A percentile compares a stretch with the other conserved stretches of the same genome.
phyloP scores from a whole-genome alignment of 2,329 filamentous ascomycete species.

The Colletotrichum spinosum region DNA sequence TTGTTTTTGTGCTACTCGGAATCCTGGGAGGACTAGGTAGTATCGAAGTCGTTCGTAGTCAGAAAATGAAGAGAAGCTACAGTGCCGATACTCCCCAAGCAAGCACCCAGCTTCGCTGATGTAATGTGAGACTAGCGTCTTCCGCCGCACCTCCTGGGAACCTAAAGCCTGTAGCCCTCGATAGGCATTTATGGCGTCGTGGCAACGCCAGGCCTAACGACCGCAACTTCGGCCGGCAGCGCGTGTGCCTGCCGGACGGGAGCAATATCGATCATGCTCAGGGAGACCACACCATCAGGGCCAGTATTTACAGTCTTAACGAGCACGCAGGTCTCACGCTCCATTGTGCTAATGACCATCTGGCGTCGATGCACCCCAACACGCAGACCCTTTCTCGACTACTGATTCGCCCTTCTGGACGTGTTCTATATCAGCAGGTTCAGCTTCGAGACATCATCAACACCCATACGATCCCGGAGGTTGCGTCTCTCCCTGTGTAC shows the following conservation, averaged over 20 bases:
- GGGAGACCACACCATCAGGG: conserved; percentile 27
- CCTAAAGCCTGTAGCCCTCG: conserved; percentile 14
- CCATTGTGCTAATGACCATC: conserved; percentile 27
- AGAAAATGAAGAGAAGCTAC: no score
- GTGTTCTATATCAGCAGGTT: background rate
- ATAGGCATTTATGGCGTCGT: conserved; percentile 6
- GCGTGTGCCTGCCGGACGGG: conserved; percentile 32
- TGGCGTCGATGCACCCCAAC: conserved; percentile 14
- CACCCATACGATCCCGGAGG: no score
- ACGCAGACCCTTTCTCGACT: conserved; percentile 2
- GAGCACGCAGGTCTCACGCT: conserved; percentile 35
- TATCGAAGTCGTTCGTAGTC: no score
- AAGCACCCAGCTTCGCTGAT: conserved; percentile 26
- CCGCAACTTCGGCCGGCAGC: conserved; percentile 23
- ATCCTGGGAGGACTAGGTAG: no score
- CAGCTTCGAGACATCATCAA: background rate
- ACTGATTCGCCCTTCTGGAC: conserved; percentile 13
- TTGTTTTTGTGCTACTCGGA: no score
- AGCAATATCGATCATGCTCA: conserved; percentile 33
- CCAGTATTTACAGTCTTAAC: conserved; percentile 8
- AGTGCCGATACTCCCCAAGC: background rate
- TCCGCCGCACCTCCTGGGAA: background rate
- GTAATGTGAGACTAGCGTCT: conserved; percentile 33
- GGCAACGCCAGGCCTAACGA: conserved; percentile 21
- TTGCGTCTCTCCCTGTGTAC: no score